Evolutionary conservation across 345 rosid species (phyloP).

Genomic region (Nephelium lappaceum): DNA sequence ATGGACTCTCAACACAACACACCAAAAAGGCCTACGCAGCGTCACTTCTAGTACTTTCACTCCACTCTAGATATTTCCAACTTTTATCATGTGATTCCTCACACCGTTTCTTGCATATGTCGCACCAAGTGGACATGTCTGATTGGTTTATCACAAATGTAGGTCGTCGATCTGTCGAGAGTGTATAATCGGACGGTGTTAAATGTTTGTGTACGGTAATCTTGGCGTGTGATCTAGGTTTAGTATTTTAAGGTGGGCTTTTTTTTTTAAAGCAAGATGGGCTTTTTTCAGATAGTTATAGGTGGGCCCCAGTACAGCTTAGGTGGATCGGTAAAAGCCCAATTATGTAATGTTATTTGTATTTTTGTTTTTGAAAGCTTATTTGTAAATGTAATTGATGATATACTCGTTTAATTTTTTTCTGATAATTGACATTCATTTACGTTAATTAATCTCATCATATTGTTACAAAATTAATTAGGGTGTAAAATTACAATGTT

Average conservation of each 20-base stretch:
- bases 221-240: not conserved
- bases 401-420: too few relatives aligned
- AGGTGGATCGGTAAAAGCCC: too few relatives aligned
- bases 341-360: too few relatives aligned
- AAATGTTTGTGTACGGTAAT: not conserved
- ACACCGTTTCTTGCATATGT: not conserved
- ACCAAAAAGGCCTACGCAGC: not conserved
- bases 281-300: not conserved
- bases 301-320: too few relatives aligned
- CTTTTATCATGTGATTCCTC: not conserved
- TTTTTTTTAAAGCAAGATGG: not conserved
- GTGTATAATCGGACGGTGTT: not conserved
- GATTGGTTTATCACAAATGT: not conserved
- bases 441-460: too few relatives aligned
- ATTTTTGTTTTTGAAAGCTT: too few relatives aligned
- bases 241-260: not conserved
- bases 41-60: conserved; percentile 18
- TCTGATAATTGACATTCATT: too few relatives aligned
- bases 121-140: too few relatives aligned
- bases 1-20: not conserved
- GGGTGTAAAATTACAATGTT: too few relatives aligned
- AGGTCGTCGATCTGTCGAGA: not conserved
- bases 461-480: too few relatives aligned
- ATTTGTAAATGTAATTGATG: too few relatives aligned
- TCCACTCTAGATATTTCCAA: conserved; percentile 11